phyloP scores from a whole-genome alignment of 164 flowering plant species.

The Liriodendron chinense region DNA sequence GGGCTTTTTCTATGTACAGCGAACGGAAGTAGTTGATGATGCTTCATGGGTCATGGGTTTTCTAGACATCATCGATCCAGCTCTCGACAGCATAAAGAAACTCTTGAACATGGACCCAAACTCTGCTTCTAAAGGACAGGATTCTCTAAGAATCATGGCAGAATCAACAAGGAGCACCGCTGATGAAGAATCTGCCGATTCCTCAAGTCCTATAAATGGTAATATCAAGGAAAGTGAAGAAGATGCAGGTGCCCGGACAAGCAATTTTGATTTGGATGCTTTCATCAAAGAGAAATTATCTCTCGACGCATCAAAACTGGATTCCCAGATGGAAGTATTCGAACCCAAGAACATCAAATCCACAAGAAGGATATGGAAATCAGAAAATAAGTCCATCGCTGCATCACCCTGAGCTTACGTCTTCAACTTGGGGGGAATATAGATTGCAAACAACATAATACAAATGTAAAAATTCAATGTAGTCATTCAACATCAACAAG shows the following conservation, averaged over 20 bases:
- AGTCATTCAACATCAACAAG: too few species aligned
- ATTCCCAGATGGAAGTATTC: slow-evolving; percentile 36
- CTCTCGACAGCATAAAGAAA: slow-evolving; percentile 74
- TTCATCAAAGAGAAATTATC: slow-evolving; percentile 58
- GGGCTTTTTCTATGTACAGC: slow-evolving; percentile 39
- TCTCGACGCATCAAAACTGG: slow-evolving; percentile 58
- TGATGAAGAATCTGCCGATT: slow-evolving; percentile 20
- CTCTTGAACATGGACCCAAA: slow-evolving; percentile 57
- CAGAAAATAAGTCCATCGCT: slow-evolving; percentile 13
- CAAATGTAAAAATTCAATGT: too few species aligned
- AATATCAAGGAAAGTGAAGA: slow-evolving; percentile 13
- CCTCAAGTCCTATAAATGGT: neutral
- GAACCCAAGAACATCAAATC: slow-evolving; percentile 15
- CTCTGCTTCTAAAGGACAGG: slow-evolving; percentile 18
- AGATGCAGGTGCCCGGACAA: neutral
- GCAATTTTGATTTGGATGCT: slow-evolving; percentile 55
- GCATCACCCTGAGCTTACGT: neutral
- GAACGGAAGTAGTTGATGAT: slow-evolving; percentile 93
- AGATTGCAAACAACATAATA: too few species aligned
- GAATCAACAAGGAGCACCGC: slow-evolving; percentile 11
- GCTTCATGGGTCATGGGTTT: slow-evolving; percentile 91
- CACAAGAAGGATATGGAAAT: slow-evolving; percentile 31
- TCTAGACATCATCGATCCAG: slow-evolving; percentile 80
- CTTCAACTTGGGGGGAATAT: neutral
- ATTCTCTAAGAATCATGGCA: slow-evolving; percentile 15